Percentiles rank a stretch among this genome's conserved stretches.
These are phyloP conservation scores for Verticillium dahliae DNA, from an alignment of 2,329 filamentous ascomycete species.

Conservation along the genomic window DNA sequence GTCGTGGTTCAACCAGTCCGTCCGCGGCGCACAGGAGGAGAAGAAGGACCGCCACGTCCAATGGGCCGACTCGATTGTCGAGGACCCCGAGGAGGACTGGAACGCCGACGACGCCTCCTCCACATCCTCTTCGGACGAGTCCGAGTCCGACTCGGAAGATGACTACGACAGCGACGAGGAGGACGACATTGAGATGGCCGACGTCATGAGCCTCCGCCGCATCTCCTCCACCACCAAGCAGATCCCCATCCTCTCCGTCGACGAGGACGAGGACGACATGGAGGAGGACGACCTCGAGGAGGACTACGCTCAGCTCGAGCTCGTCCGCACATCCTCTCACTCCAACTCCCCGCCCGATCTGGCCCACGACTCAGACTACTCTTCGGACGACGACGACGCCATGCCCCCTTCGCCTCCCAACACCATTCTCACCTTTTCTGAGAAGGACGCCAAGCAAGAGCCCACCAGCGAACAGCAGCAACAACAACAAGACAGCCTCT, in stretches of 20 bases:
- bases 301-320: conserved; percentile 57
- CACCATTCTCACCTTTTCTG: conserved; percentile 50
- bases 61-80: conserved; percentile 72
- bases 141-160: conserved; percentile 32
- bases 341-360: conserved; percentile 63
- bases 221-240: conserved; percentile 29
- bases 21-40: conserved; percentile 56
- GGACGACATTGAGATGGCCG: conserved; percentile 52
- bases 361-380: conserved; percentile 60
- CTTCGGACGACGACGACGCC: conserved; percentile 63
- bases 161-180: conserved; percentile 45
- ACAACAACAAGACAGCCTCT: conserved; percentile 33
- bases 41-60: conserved; percentile 63
- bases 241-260: conserved; percentile 25
- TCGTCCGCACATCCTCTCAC: conserved; percentile 65
- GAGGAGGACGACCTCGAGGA: conserved; percentile 53
- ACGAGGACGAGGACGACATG: conserved; percentile 33
- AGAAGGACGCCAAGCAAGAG: conserved; percentile 43
- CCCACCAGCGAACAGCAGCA: conserved; percentile 29
- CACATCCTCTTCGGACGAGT: conserved; percentile 35
- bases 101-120: conserved; percentile 32
- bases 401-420: conserved; percentile 66
- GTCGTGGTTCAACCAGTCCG: conserved; percentile 94
- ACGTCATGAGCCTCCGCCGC: conserved; percentile 38
- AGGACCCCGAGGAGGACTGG: conserved; percentile 55